These are phyloP conservation scores for Hypoxylon rubiginosum DNA, from an alignment of 2,329 filamentous ascomycete genomes.

Conservation along the genomic window DNA sequence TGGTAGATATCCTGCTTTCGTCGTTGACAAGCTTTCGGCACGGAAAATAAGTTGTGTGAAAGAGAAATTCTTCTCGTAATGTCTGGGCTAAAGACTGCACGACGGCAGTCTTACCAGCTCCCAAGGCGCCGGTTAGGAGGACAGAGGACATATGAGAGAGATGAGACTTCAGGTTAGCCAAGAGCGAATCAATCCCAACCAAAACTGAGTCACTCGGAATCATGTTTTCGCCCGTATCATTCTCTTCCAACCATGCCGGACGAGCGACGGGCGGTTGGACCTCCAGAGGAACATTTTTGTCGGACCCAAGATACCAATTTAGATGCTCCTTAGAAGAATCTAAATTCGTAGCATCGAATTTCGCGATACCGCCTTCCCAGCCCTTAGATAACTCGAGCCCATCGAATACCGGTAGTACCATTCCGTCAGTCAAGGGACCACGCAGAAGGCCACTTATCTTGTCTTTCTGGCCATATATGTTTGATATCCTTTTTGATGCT, in stretches of 20 bases:
- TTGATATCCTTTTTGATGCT: slow-evolving; percentile 76
- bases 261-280: slow-evolving; percentile 80
- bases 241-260: slow-evolving; percentile 67
- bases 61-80: slow-evolving; percentile 79
- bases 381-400: slow-evolving; percentile 67
- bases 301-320: slow-evolving; percentile 83
- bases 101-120: slow-evolving; percentile 89
- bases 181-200: slow-evolving; percentile 85
- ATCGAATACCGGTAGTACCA: slow-evolving; percentile 74
- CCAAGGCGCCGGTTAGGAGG: slow-evolving; percentile 87
- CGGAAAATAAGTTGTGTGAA: slow-evolving; percentile 86
- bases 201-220: slow-evolving; percentile 71
- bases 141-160: slow-evolving; percentile 90
- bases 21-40: slow-evolving; percentile 91
- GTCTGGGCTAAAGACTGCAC: slow-evolving; percentile 81
- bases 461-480: slow-evolving; percentile 74
- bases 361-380: slow-evolving; percentile 88
- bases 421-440: slow-evolving; percentile 90
- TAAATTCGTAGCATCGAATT: slow-evolving; percentile 74
- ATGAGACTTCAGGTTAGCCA: slow-evolving; percentile 80
- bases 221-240: slow-evolving; percentile 65
- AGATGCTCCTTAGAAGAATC: slow-evolving; percentile 59
- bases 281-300: slow-evolving; percentile 79
- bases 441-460: slow-evolving; percentile 74
- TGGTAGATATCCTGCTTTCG: slow-evolving; percentile 87